A percentile compares a stretch with the other conserved stretches of the same genome.
Conservation (phyloP, 1,284 basidiomycete species). For the Termitomyces sp. region DNA sequence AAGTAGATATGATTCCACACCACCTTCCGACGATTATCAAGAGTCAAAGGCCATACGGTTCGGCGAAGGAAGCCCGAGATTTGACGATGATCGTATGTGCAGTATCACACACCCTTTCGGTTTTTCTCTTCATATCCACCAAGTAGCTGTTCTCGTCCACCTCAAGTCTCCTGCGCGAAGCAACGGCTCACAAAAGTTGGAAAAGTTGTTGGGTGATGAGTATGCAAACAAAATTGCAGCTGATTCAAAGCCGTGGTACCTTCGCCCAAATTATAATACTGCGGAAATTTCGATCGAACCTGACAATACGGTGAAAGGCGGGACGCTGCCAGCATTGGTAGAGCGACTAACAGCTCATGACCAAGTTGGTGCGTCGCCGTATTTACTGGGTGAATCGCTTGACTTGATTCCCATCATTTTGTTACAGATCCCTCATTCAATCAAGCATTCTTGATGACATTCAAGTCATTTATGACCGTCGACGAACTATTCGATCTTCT, state of each 20-base stretch:
- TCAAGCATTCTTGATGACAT: slow-evolving; percentile 94
- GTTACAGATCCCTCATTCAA: slow-evolving; percentile 74
- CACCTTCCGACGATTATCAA: slow-evolving; percentile 8
- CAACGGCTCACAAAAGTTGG: slow-evolving; percentile 53
- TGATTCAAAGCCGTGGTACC: slow-evolving; percentile 76
- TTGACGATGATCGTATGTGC: slow-evolving; percentile 36
- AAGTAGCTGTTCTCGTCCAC: slow-evolving; percentile 2
- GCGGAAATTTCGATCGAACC: slow-evolving; percentile 82
- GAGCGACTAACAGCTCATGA: slow-evolving; percentile 91
- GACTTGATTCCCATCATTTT: not conserved
- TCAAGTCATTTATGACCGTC: slow-evolving; percentile 92
- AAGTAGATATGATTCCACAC: slow-evolving; percentile 5
- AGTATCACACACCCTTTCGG: not conserved
- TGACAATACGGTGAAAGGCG: slow-evolving; percentile 81
- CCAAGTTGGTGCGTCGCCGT: slow-evolving; percentile 55
- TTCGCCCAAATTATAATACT: slow-evolving; percentile 75
- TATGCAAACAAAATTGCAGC: slow-evolving; percentile 44
- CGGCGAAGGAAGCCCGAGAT: slow-evolving; percentile 21
- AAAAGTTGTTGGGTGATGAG: slow-evolving; percentile 75
- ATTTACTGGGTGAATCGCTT: not conserved
- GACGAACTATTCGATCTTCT: slow-evolving; percentile 84
- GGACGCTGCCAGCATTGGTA: slow-evolving; percentile 81
- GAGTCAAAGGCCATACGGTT: slow-evolving; percentile 10
- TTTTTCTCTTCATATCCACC: not conserved
- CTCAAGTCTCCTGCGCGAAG: slow-evolving; percentile 25